phyloP scores from a whole-genome alignment of 2,329 filamentous ascomycete species.

The Talaromyces sp. region DNA sequence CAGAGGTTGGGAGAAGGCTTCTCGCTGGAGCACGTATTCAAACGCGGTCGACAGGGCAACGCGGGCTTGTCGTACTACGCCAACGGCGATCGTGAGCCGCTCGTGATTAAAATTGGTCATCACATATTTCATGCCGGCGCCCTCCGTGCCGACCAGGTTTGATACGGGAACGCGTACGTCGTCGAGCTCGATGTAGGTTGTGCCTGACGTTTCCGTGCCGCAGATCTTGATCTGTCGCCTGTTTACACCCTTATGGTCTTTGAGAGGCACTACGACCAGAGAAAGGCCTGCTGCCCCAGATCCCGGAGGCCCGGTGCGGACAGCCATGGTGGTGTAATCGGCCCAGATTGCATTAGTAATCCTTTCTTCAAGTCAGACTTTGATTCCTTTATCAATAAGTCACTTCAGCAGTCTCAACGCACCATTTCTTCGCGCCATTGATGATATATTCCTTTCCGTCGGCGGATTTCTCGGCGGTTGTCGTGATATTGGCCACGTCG shows the following conservation, averaged over 20 bases:
- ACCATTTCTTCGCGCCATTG: constrained; percentile 74
- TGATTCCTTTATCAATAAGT: too few relatives aligned
- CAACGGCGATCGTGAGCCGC: constrained; percentile 60
- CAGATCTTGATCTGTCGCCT: constrained; percentile 63
- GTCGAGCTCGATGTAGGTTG: constrained; percentile 70
- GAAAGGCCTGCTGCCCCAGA: constrained; percentile 58
- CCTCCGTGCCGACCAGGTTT: constrained; percentile 65
- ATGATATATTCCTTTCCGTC: constrained; percentile 65
- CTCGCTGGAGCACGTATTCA: constrained; percentile 58
- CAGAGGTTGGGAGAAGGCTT: constrained; percentile 62
- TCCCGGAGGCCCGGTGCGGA: constrained; percentile 57
- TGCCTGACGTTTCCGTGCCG: constrained; percentile 58
- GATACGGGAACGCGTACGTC: constrained; percentile 65
- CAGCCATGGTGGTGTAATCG: constrained; percentile 64
- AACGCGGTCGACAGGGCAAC: constrained; percentile 57
- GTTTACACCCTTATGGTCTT: constrained; percentile 58
- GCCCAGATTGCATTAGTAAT: constrained; percentile 69
- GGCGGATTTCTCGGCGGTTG: constrained; percentile 55
- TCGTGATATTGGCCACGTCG: constrained; percentile 68
- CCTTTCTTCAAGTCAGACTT: constrained; percentile 26
- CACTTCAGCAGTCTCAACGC: constrained; percentile 2
- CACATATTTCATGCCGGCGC: constrained; percentile 66
- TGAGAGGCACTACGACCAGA: constrained; percentile 65
- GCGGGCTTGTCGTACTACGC: constrained; percentile 56
- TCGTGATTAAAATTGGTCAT: constrained; percentile 82